Base-by-base conservation (phyloP, 2,329 filamentous ascomycete genomes). In the Epichloe festucae region DNA sequence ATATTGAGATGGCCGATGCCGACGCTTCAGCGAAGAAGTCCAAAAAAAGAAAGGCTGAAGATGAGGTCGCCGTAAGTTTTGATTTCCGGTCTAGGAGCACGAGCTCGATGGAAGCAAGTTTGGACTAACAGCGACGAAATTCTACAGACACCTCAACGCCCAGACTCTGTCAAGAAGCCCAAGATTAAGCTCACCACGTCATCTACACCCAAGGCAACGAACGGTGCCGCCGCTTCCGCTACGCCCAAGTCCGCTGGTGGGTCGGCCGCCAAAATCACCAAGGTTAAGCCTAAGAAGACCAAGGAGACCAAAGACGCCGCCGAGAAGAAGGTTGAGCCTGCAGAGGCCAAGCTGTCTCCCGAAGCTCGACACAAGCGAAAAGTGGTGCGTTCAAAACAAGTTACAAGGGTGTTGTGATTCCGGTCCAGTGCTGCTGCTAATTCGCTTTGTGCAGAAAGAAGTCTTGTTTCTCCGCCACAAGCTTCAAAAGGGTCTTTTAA, bases 381-480 rank as follows among this genome's bases (percentile, higher is more conserved):
- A 63, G 74, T 82, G 70, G 79, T 76, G 68, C 49, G 72, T 66
- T 10, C n/a, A 11, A 27, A 3, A 35, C 2, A 34, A 42, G 1
- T 45, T 2, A 31, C 27, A 31, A 11, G 27, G 8, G 27, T 31
- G 27, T 31, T 31, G 8, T 31, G 27, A 31, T 31, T 31, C 27
- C 27, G 49, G 69, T 76, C 60, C 77, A 56, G 49, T 4, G 40
- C 23, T 35, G 51, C 6, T 21, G 10, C 34, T 43, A 39, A 43
- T 31, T 31, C 17, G 8, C 15, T 11, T 2, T 15, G 5, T 21
- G 46, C 57, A 86, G 77, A 84, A 81, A 58, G 82, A 87, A 59
- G 89, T 98, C n/a, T 73, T 96, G 35, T 97, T 94, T 67, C 78
- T 96, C 40, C 86, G 93, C 56, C 91, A 98, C 70, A 89, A 90